A percentile compares a stretch with the other conserved stretches of the same genome.
Evolutionary conservation across 2,329 filamentous ascomycete genomes (phyloP).

Genomic region (Daldinia sp.): DNA sequence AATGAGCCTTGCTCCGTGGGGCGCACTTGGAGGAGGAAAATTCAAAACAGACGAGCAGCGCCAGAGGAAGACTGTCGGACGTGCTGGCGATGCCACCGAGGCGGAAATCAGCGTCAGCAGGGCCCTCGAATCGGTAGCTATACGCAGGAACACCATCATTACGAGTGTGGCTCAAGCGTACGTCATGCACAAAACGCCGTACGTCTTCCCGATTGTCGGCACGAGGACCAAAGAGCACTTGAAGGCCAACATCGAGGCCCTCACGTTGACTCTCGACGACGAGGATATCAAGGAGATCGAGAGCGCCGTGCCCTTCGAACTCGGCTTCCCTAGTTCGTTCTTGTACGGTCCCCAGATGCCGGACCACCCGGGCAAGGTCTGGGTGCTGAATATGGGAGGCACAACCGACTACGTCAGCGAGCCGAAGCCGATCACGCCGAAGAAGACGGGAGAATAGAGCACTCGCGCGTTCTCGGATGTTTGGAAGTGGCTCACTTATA

Average conservation of each 20-base stretch:
- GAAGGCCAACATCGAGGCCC: slow-evolving; percentile 66
- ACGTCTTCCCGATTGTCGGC: slow-evolving; percentile 67
- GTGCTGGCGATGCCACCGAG: slow-evolving; percentile 58
- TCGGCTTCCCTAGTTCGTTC: slow-evolving; percentile 70
- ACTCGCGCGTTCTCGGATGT: slow-evolving; percentile 38
- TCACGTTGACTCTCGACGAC: slow-evolving; percentile 62
- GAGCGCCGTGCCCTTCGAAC: slow-evolving; percentile 63
- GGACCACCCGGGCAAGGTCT: slow-evolving; percentile 57
- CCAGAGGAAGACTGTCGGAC: slow-evolving; percentile 61
- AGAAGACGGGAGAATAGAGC: slow-evolving; percentile 59
- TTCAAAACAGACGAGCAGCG: slow-evolving; percentile 60
- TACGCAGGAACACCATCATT: slow-evolving; percentile 66
- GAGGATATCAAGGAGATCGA: slow-evolving; percentile 69
- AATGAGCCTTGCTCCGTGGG: slow-evolving; percentile 72
- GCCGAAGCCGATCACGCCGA: slow-evolving; percentile 57
- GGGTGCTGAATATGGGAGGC: slow-evolving; percentile 61
- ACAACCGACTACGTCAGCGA: slow-evolving; percentile 64
- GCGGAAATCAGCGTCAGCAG: slow-evolving; percentile 66
- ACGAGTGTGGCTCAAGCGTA: slow-evolving; percentile 70
- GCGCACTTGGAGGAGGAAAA: slow-evolving; percentile 65
- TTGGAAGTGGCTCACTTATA: slow-evolving; percentile 38
- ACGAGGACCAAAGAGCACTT: slow-evolving; percentile 65
- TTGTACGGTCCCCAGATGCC: slow-evolving; percentile 57
- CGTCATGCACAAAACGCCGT: slow-evolving; percentile 62
- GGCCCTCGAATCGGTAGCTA: slow-evolving; percentile 70